These are phyloP conservation scores for Aureobasidium namibiae DNA, from an alignment of 2,329 filamentous ascomycete species.

Conservation along the genomic window DNA sequence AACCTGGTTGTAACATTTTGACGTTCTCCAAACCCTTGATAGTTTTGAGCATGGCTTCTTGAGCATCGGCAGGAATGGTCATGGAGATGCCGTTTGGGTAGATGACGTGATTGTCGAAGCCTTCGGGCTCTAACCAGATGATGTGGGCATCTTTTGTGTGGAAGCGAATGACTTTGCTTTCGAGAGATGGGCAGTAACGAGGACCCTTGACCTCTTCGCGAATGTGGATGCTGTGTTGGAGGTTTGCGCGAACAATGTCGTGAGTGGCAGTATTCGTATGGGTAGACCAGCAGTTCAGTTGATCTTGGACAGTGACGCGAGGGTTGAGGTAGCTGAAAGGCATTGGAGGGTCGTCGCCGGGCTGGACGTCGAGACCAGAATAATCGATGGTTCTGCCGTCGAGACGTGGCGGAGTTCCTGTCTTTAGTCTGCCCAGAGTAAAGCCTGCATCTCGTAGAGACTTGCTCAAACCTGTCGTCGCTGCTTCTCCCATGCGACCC, in stretches of 20 bases:
- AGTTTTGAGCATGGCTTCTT: constrained; percentile 76
- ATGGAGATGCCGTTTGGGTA: constrained; percentile 97
- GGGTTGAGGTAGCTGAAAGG: constrained; percentile 91
- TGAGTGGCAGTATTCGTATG: constrained; percentile 80
- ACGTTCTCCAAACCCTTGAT: constrained; percentile 84
- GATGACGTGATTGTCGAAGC: constrained; percentile 79
- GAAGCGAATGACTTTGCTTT: constrained; percentile 89
- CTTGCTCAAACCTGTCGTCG: constrained; percentile 86
- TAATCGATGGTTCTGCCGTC: constrained; percentile 78
- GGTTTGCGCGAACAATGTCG: constrained; percentile 73
- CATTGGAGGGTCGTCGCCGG: constrained; percentile 73
- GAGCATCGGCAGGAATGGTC: constrained; percentile 84
- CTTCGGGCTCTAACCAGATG: constrained; percentile 95
- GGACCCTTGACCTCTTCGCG: constrained; percentile 91
- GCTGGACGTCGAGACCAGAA: constrained; percentile 59
- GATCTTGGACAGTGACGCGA: constrained; percentile 66
- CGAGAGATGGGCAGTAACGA: constrained; percentile 88
- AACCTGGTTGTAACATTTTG: constrained; percentile 87
- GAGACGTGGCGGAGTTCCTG: constrained; percentile 84
- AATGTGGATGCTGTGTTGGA: constrained; percentile 96
- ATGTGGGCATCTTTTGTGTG: constrained; percentile 72
- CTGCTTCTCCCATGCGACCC: constrained; percentile 86
- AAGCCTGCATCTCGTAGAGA: constrained; percentile 85
- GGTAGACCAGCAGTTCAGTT: constrained; percentile 79
- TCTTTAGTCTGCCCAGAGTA: constrained; percentile 82